Conservation (phyloP, 2,329 filamentous ascomycete species). For the Penicillium italicum region DNA sequence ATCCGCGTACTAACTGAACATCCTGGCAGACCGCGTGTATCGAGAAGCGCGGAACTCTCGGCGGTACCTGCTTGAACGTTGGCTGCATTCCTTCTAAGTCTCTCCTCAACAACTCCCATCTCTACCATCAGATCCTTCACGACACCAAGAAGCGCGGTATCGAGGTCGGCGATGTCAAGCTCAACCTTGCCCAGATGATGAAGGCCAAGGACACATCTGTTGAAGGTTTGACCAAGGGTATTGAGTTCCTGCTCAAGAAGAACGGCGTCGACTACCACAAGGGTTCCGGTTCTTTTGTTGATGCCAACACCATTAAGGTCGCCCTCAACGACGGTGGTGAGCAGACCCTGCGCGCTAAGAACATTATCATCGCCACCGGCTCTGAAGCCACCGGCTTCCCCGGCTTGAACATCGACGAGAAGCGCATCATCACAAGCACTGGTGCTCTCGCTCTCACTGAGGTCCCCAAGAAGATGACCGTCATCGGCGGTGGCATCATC, state of each 20-base stretch:
- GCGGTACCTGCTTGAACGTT: conserved; percentile 97
- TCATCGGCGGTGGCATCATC: conserved; percentile 98
- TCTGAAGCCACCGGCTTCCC: conserved; percentile 96
- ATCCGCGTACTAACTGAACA: conserved; percentile 14
- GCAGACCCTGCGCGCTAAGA: conserved; percentile 82
- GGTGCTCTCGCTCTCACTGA: conserved; percentile 84
- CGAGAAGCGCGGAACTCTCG: conserved; percentile 93
- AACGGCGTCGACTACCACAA: conserved; percentile 98
- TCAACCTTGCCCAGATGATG: conserved; percentile 95
- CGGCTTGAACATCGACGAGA: conserved; percentile 91
- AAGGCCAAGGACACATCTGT: conserved; percentile 97
- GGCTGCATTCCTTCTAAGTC: conserved; percentile 99
- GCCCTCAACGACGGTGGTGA: conserved; percentile 88
- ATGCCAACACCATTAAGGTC: conserved; percentile 88
- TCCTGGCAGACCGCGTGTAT: conserved; percentile 78
- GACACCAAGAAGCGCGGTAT: conserved; percentile 97
- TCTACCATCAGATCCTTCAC: conserved; percentile 95
- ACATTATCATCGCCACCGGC: conserved; percentile 96
- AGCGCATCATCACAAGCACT: conserved; percentile 94
- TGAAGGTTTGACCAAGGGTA: conserved; percentile 83
- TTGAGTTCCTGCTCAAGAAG: conserved; percentile 98
- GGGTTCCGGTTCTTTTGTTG: conserved; percentile 80
- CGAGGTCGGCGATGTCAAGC: conserved; percentile 93
- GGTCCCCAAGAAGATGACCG: conserved; percentile 93
- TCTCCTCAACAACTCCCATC: conserved; percentile 97